phyloP scores from a whole-genome alignment of 345 rosid species.

The Nasturtium officinale region DNA sequence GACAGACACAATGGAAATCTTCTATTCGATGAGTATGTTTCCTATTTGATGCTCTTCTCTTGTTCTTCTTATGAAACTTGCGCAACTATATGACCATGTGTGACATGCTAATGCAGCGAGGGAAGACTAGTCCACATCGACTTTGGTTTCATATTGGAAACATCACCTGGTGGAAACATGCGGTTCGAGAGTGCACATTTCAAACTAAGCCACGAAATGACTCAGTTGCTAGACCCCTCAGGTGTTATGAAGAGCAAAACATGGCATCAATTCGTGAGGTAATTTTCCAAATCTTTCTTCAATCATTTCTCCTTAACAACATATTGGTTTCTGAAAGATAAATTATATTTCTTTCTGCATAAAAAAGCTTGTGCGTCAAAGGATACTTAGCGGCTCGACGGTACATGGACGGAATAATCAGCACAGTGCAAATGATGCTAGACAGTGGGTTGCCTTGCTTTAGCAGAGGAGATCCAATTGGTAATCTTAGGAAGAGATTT shows the following conservation, averaged over 20 bases:
- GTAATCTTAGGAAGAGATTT: slow-evolving; percentile 95
- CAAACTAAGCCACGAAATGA: slow-evolving; percentile 99
- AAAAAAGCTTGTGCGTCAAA: slow-evolving; percentile 77
- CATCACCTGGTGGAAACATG: slow-evolving; percentile 96
- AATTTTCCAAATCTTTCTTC: slow-evolving; percentile 1
- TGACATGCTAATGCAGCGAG: slow-evolving; percentile 50
- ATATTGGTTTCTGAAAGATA: slow-evolving; percentile 1
- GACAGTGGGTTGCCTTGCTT: slow-evolving; percentile 98
- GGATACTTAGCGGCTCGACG: slow-evolving; percentile 91
- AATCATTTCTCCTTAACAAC: background rate
- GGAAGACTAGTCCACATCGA: slow-evolving; percentile 98
- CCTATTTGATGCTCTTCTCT: background rate
- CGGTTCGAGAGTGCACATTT: slow-evolving; percentile 97
- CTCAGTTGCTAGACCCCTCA: slow-evolving; percentile 90
- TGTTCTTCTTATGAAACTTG: background rate
- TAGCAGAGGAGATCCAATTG: slow-evolving; percentile 95
- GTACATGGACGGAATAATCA: slow-evolving; percentile 88
- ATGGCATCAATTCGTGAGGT: slow-evolving; percentile 85
- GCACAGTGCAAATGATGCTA: slow-evolving; percentile 82
- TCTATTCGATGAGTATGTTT: slow-evolving; percentile 82
- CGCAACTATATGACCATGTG: background rate
- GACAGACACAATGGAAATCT: slow-evolving; percentile 99
- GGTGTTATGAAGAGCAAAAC: slow-evolving; percentile 93
- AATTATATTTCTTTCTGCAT: background rate
- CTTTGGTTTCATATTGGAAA: slow-evolving; percentile 96